These are phyloP conservation scores for Ligustrum vulgare DNA, from an alignment of 257 asterid species.

Conservation along the genomic window DNA sequence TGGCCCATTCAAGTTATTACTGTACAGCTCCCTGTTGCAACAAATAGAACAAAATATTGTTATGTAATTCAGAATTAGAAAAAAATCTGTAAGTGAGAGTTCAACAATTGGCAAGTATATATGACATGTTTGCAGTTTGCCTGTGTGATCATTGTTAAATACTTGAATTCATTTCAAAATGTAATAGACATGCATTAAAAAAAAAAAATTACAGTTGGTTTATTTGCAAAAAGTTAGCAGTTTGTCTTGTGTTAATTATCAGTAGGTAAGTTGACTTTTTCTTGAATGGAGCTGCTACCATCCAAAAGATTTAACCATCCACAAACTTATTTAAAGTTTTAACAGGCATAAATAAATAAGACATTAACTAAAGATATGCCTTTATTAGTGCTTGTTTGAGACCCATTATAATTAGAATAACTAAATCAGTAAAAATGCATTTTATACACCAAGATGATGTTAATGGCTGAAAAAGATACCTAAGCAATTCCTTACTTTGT, in stretches of 20 bases:
- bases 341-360: no score
- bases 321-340: no score
- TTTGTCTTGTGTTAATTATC: not conserved
- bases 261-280: not conserved
- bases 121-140: not conserved
- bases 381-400: no score
- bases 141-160: not conserved
- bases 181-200: not conserved
- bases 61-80: constrained; percentile 10
- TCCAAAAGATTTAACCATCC: not conserved
- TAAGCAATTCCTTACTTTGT: not conserved
- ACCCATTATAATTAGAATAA: not conserved
- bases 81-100: not conserved
- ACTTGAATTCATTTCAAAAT: not conserved
- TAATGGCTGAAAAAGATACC: not conserved
- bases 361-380: no score
- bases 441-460: not conserved
- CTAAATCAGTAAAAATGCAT: not conserved
- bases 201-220: not conserved
- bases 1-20: constrained; percentile 84
- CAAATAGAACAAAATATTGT: constrained; percentile 8
- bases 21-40: constrained; percentile 80
- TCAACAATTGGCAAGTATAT: not conserved
- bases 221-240: not conserved
- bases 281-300: not conserved